A percentile compares a stretch with the other conserved stretches of the same genome.
phyloP scores from a whole-genome alignment of 768 basidiomycete genomes.

The Suillus cothurnatus region DNA sequence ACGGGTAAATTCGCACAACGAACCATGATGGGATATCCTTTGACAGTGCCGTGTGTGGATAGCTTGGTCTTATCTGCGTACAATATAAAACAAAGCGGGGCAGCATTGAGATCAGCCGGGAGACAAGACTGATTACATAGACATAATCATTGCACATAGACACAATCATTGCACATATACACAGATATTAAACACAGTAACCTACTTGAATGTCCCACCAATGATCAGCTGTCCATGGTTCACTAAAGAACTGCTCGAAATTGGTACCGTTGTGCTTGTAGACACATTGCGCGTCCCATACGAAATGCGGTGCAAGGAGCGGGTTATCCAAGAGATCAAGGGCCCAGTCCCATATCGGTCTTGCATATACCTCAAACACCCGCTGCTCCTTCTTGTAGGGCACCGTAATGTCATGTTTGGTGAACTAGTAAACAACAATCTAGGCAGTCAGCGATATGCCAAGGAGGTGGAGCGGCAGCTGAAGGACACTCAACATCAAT shows the following conservation, averaged over 20 bases:
- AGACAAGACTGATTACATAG: not conserved
- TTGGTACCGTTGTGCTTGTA: constrained; percentile 29
- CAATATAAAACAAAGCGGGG: constrained; percentile 33
- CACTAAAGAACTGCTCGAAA: constrained; percentile 32
- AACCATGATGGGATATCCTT: constrained; percentile 22
- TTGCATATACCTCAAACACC: not conserved
- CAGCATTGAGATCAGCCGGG: not conserved
- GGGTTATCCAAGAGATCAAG: constrained; percentile 9
- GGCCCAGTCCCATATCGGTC: constrained; percentile 14
- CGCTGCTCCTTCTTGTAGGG: constrained; percentile 10
- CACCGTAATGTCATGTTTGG: constrained; percentile 1
- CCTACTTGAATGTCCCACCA: constrained; percentile 42
- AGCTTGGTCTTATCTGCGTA: constrained; percentile 34
- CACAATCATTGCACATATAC: no score
- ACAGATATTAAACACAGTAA: not conserved
- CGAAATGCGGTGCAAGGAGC: constrained; percentile 18
- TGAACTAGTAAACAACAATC: constrained; percentile 6
- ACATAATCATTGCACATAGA: not conserved
- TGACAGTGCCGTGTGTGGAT: constrained; percentile 18
- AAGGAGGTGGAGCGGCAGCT: not conserved
- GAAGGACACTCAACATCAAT: not conserved
- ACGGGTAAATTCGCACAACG: constrained; percentile 17
- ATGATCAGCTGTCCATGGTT: constrained; percentile 39
- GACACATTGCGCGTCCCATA: constrained; percentile 34
- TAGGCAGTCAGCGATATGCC: not conserved